phyloP scores from a whole-genome alignment of 2,329 filamentous ascomycete genomes.

The Penicillium corylophilum region DNA sequence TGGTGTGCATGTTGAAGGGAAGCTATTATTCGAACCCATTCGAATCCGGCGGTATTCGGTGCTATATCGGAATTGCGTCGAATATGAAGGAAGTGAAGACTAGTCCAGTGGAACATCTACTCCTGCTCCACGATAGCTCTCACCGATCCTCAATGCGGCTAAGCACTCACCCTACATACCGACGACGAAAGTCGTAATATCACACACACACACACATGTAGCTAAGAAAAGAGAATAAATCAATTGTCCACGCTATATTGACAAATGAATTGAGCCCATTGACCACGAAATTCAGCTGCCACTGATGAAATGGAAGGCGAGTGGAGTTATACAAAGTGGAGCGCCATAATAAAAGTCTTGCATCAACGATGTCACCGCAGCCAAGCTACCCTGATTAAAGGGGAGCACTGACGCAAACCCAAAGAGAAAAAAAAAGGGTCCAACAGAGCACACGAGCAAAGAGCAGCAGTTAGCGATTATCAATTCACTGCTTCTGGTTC shows the following conservation, averaged over 20 bases:
- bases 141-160: background rate
- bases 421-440: constrained; percentile 7
- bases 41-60: background rate
- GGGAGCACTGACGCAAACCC: constrained; percentile 6
- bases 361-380: constrained; percentile 20
- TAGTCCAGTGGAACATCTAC: background rate
- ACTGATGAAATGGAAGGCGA: background rate
- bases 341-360: background rate
- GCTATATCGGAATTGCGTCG: background rate
- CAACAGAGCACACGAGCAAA: constrained; percentile 8
- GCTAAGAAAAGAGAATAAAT: background rate
- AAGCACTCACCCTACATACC: background rate
- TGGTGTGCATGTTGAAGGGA: background rate
- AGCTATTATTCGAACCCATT: background rate
- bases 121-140: background rate
- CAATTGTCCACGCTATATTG: too few species aligned
- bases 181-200: background rate
- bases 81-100: background rate
- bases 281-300: background rate
- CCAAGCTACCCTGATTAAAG: constrained; percentile 13
- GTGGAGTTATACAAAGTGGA: constrained; percentile 12
- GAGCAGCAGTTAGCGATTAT: constrained; percentile 1
- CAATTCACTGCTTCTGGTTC: constrained; percentile 9
- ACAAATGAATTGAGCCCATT: too few species aligned
- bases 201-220: background rate